Evolutionary conservation across 208 protist species (phyloP), one percentile per base, ranked within the genome.

Genomic region (Leishmania tropica): DNA sequence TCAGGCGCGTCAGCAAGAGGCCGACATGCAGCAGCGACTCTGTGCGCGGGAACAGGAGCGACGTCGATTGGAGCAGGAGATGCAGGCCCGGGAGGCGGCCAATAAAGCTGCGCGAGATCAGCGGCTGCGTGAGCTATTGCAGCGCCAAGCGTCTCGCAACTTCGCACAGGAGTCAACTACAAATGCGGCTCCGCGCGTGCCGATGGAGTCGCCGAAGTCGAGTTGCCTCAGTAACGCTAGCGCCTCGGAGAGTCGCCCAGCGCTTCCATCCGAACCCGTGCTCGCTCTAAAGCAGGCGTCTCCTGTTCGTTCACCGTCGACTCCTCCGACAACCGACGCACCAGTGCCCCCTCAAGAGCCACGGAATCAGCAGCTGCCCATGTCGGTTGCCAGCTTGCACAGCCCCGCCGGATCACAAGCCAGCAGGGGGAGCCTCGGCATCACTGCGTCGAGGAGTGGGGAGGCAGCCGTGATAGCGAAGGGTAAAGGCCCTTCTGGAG

Each of bases 11-110:
- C 64, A 71, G 73, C 31, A 78, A 17, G 76, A 76, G 68, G 37
- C 17, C n/a, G 37, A 67, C 13, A 70, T 81, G 45, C 15, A 79
- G 37, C 48, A 81, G 48, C 76, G 79, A 53, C 53, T 81, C 47
- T 56, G 47, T 40, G n/a, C 7, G 53, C 71, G 80, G 15, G 75
- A 83, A 68, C 48, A 53, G 58, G 76, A 87, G 78, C 80, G 76
- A 8, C 37, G 40, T 75, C 53, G 74, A 31, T 65, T 79, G 51
- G 78, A 77, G 47, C 67, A 53, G 76, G 79, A 81, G 56, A 84
- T 74, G 75, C 60, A 54, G 31, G 71, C 53, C 11, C 80, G 80
- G 40, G 51, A 70, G 56, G 80, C 65, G 40, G 76, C 74, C 8
- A 40, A 51, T 10, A 42, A 77, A n/a, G 51, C 67, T 28, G 24